Evolutionary conservation across 768 basidiomycete species (phyloP).

Genomic region (Podaxis carcinomalis): DNA sequence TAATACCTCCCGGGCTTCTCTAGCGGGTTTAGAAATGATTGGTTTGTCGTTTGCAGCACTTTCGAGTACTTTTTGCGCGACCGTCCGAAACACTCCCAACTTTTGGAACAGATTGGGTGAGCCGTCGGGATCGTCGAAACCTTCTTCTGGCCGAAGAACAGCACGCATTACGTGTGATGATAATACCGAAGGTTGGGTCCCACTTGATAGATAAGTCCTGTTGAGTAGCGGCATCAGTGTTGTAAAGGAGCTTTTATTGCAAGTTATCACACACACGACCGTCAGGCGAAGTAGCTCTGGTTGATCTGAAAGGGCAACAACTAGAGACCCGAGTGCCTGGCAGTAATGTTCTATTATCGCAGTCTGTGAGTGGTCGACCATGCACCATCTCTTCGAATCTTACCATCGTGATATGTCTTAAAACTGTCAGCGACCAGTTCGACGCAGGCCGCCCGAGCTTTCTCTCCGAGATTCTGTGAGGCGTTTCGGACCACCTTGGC

Average conservation of each 20-base stretch:
- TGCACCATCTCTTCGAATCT: slow-evolving; percentile 4
- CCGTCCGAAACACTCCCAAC: slow-evolving; percentile 51
- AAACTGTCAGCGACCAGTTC: slow-evolving; percentile 81
- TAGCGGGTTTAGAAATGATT: slow-evolving; percentile 69
- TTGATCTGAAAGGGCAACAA: slow-evolving; percentile 59
- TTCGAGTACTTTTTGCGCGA: slow-evolving; percentile 72
- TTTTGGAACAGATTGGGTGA: slow-evolving; percentile 60
- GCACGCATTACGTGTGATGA: slow-evolving; percentile 59
- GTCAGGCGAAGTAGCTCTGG: slow-evolving; percentile 62
- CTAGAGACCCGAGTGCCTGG: slow-evolving; percentile 57
- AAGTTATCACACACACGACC: slow-evolving; percentile 49
- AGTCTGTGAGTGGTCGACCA: not conserved
- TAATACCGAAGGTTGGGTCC: slow-evolving; percentile 63
- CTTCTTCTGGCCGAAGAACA: slow-evolving; percentile 46
- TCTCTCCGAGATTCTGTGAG: slow-evolving; percentile 71
- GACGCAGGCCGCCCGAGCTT: slow-evolving; percentile 64
- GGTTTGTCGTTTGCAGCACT: slow-evolving; percentile 67
- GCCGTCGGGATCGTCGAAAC: slow-evolving; percentile 27
- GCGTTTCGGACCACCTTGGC: slow-evolving; percentile 71
- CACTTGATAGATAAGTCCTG: slow-evolving; percentile 60
- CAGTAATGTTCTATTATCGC: slow-evolving; percentile 57
- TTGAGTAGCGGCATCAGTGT: slow-evolving; percentile 7
- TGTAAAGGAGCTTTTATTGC: slow-evolving; percentile 1
- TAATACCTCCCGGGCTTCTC: slow-evolving; percentile 77
- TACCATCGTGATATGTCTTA: slow-evolving; percentile 66